These are phyloP conservation scores for Domatiomyces catenatus DNA, from an alignment of 2,329 filamentous ascomycete genomes.

Conservation along the genomic window DNA sequence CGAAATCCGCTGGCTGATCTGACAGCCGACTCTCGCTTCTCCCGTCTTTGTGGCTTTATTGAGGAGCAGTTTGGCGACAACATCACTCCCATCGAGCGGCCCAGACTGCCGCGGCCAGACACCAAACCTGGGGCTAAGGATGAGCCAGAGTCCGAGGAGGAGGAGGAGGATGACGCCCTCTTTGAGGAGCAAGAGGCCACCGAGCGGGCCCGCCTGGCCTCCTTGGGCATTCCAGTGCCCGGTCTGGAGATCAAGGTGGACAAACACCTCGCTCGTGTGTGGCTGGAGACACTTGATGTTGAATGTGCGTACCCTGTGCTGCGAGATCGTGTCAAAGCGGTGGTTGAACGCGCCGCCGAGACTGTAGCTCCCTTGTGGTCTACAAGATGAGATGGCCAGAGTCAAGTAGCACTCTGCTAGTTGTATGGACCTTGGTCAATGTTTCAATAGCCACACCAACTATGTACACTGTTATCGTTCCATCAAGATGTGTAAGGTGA, in stretches of 20 bases:
- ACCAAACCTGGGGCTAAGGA: slow-evolving; percentile 21
- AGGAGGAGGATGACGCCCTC: slow-evolving; percentile 30
- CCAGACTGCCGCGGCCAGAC: slow-evolving; percentile 27
- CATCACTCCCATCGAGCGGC: slow-evolving; percentile 59
- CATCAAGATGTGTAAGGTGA: too few species aligned
- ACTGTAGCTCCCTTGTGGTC: slow-evolving; percentile 58
- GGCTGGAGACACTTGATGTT: slow-evolving; percentile 82
- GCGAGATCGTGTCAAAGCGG: slow-evolving; percentile 68
- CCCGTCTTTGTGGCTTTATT: slow-evolving; percentile 83
- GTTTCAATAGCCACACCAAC: too few species aligned
- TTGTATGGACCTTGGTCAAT: too few species aligned
- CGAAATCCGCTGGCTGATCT: slow-evolving; percentile 61
- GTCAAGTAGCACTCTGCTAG: too few species aligned
- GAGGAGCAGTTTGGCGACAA: slow-evolving; percentile 92
- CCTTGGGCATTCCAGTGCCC: slow-evolving; percentile 76
- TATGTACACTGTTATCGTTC: too few species aligned
- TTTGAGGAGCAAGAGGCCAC: slow-evolving; percentile 42
- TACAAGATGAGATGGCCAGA: not conserved
- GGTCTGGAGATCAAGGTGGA: slow-evolving; percentile 78
- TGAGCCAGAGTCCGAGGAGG: slow-evolving; percentile 18
- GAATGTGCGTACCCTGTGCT: slow-evolving; percentile 68
- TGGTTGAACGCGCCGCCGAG: slow-evolving; percentile 80
- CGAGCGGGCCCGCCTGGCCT: slow-evolving; percentile 66
- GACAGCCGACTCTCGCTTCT: slow-evolving; percentile 59
- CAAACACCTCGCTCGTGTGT: slow-evolving; percentile 72